Evolutionary conservation across 202 grass and related monocot species (phyloP), one percentile per base, ranked within the genome.

Genomic region (Setaria viridis): DNA sequence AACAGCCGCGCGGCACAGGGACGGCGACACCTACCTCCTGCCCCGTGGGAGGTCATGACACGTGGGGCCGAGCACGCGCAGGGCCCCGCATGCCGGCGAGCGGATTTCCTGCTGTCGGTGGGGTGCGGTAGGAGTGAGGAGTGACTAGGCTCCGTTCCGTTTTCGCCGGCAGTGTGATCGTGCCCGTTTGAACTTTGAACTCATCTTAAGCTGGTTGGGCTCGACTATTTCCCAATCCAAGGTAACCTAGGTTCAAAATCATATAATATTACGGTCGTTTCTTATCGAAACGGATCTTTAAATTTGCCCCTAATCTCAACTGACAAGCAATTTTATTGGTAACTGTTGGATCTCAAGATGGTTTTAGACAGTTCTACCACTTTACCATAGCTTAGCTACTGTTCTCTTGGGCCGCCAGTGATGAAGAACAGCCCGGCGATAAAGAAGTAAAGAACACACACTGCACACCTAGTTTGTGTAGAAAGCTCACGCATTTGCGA

Each of bases 101-200:
- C 1, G 8, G 79, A 58, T 68, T 69, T 10, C 67, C 34, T 70
- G 84, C 71, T 87, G 89, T 80, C 76, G 76, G 69, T 84, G 85
- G 62, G 80, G 53, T 33, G 21, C 57, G n/a, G n/a, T 29, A 4
- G 56, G 15, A 54, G 3, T 49, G 55, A 9, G 17, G 20, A 62
- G 1, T 62, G 58, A 29, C 21, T 3, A 5, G 47, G 16, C 12
- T 10, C 51, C 34, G 33, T 69, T 69, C 78, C 78, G 47, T 80
- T 81, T 80, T 69, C 25, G 48, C 20, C 35, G 78, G 48, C 2
- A 30, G 45, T 49, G 0, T 9, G 70, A 30, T 33, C 47, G 62
- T 54, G 78, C 15, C n/a, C n/a, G 56, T 21, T 59, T 21, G 20
- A 56, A 56, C 45, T 14, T 78, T 67, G 48, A 35, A 53, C 9